Conservation (phyloP, 768 basidiomycete genomes). For the Kwoniella dejecticola region DNA sequence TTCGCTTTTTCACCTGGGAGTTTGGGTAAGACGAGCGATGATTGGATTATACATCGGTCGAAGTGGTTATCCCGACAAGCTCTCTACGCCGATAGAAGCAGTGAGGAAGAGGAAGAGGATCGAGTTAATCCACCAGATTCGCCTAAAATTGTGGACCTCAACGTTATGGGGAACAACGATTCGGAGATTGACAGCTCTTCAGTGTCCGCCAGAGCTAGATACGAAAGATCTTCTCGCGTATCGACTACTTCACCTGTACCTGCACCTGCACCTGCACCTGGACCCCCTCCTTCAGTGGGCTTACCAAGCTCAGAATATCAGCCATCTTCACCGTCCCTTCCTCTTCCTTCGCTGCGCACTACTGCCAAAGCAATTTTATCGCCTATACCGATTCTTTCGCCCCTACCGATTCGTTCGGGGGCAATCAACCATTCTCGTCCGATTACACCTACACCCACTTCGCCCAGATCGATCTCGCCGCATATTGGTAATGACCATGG, state of each 20-base stretch:
- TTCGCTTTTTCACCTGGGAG: slow-evolving; percentile 33
- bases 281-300: not conserved
- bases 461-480: slow-evolving; percentile 9
- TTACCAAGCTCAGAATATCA: too few species aligned
- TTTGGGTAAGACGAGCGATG: slow-evolving; percentile 20
- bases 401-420: not conserved
- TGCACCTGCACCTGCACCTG: not conserved
- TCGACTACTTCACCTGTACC: slow-evolving; percentile 9
- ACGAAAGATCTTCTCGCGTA: slow-evolving; percentile 5
- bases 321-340: not conserved
- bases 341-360: not conserved
- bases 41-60: slow-evolving; percentile 34
- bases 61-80: slow-evolving; percentile 31
- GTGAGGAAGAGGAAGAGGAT: not conserved
- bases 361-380: not conserved
- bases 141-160: too few species aligned
- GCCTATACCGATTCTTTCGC: not conserved
- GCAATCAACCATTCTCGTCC: not conserved
- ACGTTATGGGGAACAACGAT: too few species aligned
- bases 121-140: too few species aligned
- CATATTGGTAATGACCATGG: not conserved
- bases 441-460: not conserved
- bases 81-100: slow-evolving; percentile 2
- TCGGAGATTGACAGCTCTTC: too few species aligned
- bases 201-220: too few species aligned